Evolutionary conservation across 148 eudicot species (phyloP).

Genomic region (Rhododendron simsii): DNA sequence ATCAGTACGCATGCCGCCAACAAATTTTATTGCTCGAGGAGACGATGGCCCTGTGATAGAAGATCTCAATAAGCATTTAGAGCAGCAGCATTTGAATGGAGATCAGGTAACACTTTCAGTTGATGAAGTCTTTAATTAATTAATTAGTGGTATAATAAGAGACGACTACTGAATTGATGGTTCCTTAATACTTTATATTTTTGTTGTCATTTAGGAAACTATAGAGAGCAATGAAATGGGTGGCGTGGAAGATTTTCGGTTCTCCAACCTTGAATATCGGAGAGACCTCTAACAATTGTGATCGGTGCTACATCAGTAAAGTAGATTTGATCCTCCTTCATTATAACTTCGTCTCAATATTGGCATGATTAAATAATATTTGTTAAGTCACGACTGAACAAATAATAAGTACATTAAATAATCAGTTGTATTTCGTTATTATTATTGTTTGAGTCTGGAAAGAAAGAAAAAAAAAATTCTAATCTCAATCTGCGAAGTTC

Average conservation of each 20-base stretch:
- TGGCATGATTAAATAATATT: background rate
- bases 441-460: background rate
- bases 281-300: too few species aligned
- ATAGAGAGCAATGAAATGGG: fast-evolving
- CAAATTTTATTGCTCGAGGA: too few species aligned
- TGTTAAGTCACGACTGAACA: background rate
- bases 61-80: too few species aligned
- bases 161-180: too few species aligned
- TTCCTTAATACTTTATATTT: background rate
- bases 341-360: background rate
- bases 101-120: too few species aligned
- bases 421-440: background rate
- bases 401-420: too few species aligned
- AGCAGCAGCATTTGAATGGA: too few species aligned
- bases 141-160: too few species aligned
- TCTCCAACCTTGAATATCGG: too few species aligned
- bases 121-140: too few species aligned
- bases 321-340: background rate
- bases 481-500: background rate
- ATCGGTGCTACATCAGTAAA: background rate
- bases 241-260: background rate
- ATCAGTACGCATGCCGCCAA: too few species aligned
- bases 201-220: background rate
- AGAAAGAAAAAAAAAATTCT: background rate
- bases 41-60: too few species aligned